Evolutionary conservation across 2,329 filamentous ascomycete genomes (phyloP), one percentile per base, ranked within the genome.

Genomic region (Tricladium varicosporioides): DNA sequence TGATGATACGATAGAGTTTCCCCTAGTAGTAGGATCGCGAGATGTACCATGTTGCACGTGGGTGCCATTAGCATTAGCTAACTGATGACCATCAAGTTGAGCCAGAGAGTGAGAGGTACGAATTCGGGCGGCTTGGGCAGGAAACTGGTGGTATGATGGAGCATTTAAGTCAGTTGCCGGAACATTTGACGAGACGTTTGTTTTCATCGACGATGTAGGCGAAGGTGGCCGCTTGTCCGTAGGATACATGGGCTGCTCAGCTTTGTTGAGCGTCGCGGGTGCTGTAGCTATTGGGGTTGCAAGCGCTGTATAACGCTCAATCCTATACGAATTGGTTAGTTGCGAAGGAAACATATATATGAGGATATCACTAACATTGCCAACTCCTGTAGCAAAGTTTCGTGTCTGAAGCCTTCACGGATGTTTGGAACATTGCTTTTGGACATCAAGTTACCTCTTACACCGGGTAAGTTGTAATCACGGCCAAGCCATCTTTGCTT

Each of bases 351-450:
- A 1, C 33, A 18, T 11, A 8, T 32, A 10, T 4, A 11, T 32
- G 27, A 8, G 22, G 40, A 11, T 27, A 7, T 27, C 22, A 65
- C 85, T 80, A 77, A 93, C 93, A 97, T 89, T 51, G 86, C 82
- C 66, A 90, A 80, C 74, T 99, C 94, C 67, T 93, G 88, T 54
- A 87, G 74, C 66, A 95, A 78, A 0, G 93, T 97, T 67, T 95
- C 88, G 67, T 96, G 85, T 55, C 94, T 81, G 71, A 95, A 99
- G 49, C 91, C 89, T 70, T 95, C 91, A 54, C 94, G 83, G 59
- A 96, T 88, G 72, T 97, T 91, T 2, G 94, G 94, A 7, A 99
- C 91, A 70, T 99, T 99, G 58, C 91, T 96, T 75, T 97, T 97
- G 51, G 89, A 88, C 82, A 97, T 94, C 63, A 88, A 87, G 64